Conservation (phyloP, 768 basidiomycete species). For the Lactarius evosmus region DNA sequence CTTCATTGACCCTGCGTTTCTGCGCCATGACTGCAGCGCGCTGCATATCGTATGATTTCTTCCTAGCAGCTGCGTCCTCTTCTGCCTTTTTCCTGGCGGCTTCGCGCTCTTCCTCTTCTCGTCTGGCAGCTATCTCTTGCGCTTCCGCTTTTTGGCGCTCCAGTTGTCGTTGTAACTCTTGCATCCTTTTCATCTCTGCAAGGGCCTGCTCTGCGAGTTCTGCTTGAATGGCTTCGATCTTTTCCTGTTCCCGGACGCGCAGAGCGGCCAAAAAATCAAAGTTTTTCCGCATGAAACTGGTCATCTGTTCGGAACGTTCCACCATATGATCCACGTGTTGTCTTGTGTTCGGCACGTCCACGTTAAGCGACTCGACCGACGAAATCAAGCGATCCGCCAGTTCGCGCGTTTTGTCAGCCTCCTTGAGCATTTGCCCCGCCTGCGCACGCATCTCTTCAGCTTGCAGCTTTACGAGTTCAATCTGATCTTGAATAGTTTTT, state of each 20-base stretch:
- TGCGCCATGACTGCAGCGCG: constrained; percentile 18
- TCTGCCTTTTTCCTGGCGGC: constrained; percentile 7
- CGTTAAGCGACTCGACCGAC: constrained; percentile 6
- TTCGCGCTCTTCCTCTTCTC: constrained; percentile 14
- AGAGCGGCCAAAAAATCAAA: constrained; percentile 13
- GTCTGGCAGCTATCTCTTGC: constrained; percentile 13
- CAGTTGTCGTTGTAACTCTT: constrained; percentile 14
- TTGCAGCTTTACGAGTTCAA: constrained; percentile 2
- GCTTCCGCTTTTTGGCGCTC: constrained; percentile 17
- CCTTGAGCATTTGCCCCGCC: constrained; percentile 13
- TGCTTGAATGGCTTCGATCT: neutral
- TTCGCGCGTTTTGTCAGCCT: constrained; percentile 17
- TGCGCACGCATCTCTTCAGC: constrained; percentile 15
- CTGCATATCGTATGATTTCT: constrained; percentile 6
- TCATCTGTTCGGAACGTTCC: constrained; percentile 16
- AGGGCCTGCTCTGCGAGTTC: constrained; percentile 16
- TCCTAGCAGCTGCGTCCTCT: constrained; percentile 11
- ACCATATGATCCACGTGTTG: neutral
- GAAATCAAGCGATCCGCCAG: constrained; percentile 12
- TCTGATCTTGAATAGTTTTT: constrained; percentile 6
- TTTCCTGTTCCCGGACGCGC: constrained; percentile 9
- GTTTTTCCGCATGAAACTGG: neutral
- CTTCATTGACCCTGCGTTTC: constrained; percentile 2
- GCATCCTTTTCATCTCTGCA: neutral
- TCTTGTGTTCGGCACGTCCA: neutral